Conservation (phyloP, 2,329 filamentous ascomycete species). For the Cyphellophora europaea region DNA sequence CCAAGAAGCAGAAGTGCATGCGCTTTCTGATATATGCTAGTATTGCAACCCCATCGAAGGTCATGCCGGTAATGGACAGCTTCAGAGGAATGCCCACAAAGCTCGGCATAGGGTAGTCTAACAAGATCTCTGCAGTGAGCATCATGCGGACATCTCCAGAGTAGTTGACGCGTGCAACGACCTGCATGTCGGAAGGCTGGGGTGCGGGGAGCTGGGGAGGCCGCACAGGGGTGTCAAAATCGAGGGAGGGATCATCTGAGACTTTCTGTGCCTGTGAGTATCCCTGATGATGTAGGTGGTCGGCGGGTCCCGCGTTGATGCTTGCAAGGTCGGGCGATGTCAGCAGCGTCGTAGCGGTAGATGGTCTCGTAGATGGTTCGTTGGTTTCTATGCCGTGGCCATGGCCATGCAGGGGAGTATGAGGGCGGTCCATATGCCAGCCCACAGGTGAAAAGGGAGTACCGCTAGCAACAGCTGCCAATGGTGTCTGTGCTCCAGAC, state of each 20-base stretch:
- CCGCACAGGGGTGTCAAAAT: slow-evolving; percentile 22
- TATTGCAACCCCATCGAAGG: slow-evolving; percentile 90
- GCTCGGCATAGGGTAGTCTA: slow-evolving; percentile 97
- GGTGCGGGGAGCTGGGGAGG: slow-evolving; percentile 58
- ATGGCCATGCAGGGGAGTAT: neutral
- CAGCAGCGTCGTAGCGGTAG: slow-evolving; percentile 26
- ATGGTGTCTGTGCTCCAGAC: slow-evolving; percentile 39
- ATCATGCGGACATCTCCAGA: slow-evolving; percentile 78
- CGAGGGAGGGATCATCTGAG: slow-evolving; percentile 8
- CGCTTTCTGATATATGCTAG: slow-evolving; percentile 81
- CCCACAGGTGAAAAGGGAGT: slow-evolving; percentile 27
- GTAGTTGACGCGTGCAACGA: slow-evolving; percentile 85
- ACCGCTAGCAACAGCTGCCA: slow-evolving; percentile 36
- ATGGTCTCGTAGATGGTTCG: slow-evolving; percentile 31
- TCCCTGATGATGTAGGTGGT: slow-evolving; percentile 5
- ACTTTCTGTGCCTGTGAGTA: slow-evolving; percentile 4
- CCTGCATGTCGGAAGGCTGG: slow-evolving; percentile 78
- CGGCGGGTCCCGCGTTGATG: slow-evolving; percentile 9
- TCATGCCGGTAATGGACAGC: slow-evolving; percentile 87
- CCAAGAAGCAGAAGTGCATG: slow-evolving; percentile 89
- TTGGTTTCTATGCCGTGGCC: slow-evolving; percentile 25
- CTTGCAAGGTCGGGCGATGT: slow-evolving; percentile 15
- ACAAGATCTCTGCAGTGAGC: slow-evolving; percentile 85
- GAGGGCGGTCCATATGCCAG: slow-evolving; percentile 22
- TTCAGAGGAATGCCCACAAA: slow-evolving; percentile 94